Percentiles rank a stretch among this genome's conserved stretches.
Evolutionary conservation across 768 basidiomycete species (phyloP).

Genomic region (Termitomyces bulborhizus): DNA sequence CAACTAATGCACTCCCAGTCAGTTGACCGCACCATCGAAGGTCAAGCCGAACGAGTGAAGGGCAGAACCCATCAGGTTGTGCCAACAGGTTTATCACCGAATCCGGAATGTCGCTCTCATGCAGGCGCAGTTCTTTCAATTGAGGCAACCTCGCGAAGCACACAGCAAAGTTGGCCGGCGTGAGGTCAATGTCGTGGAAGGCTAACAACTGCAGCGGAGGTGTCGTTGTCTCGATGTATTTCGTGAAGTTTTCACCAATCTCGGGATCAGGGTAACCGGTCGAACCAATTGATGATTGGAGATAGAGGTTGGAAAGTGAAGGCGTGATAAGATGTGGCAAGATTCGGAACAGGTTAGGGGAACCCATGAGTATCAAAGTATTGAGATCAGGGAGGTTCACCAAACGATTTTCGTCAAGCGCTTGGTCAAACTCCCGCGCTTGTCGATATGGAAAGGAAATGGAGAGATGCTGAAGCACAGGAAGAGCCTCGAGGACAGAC

Average conservation of each 20-base stretch:
- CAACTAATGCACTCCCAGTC: slow-evolving; percentile 42
- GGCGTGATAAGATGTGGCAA: slow-evolving; percentile 27
- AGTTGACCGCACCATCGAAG: slow-evolving; percentile 57
- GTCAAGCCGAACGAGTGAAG: slow-evolving; percentile 41
- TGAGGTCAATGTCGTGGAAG: slow-evolving; percentile 21
- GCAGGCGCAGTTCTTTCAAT: slow-evolving; percentile 45
- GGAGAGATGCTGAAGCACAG: slow-evolving; percentile 28
- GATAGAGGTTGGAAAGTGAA: slow-evolving; percentile 28
- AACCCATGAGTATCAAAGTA: slow-evolving; percentile 23
- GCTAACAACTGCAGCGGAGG: slow-evolving; percentile 24
- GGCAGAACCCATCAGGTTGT: slow-evolving; percentile 34
- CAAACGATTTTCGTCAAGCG: slow-evolving; percentile 9
- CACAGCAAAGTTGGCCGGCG: slow-evolving; percentile 15
- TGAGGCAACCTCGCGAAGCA: slow-evolving; percentile 26
- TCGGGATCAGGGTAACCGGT: slow-evolving; percentile 22
- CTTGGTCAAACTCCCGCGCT: slow-evolving; percentile 19
- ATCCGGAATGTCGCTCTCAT: slow-evolving; percentile 54
- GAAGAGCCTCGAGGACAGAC: slow-evolving; percentile 30
- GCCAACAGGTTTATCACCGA: slow-evolving; percentile 33
- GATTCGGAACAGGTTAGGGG: slow-evolving; percentile 22
- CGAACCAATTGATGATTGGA: slow-evolving; percentile 32
- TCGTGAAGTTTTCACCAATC: slow-evolving; percentile 17
- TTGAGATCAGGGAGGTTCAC: slow-evolving; percentile 19
- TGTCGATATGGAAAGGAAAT: slow-evolving; percentile 15
- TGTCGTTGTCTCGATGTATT: slow-evolving; percentile 18